A percentile compares a stretch with the other conserved stretches of the same genome.
Conservation (phyloP, 179 eudicot genomes). For the Sideroxylon spinosum region DNA sequence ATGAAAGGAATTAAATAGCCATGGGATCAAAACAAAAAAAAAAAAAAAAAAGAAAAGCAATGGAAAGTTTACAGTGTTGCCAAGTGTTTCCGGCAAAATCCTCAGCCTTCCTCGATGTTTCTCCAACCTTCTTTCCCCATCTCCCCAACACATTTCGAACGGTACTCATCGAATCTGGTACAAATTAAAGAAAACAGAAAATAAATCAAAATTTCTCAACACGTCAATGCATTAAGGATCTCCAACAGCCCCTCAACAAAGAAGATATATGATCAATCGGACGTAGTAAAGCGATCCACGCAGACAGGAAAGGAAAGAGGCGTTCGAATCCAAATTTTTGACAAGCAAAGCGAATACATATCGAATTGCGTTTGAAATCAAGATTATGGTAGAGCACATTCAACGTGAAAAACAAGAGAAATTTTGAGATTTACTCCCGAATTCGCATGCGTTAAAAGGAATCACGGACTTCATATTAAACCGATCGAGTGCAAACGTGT, state of each 20-base stretch:
- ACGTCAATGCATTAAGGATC: neutral
- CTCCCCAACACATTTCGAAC: conserved; percentile 49
- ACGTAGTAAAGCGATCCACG: neutral
- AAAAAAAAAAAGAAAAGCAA: neutral
- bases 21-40: neutral
- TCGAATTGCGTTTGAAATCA: too few species aligned
- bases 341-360: too few species aligned
- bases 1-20: neutral
- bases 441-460: too few species aligned
- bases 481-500: neutral
- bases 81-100: conserved; percentile 66
- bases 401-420: neutral
- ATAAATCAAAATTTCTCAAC: neutral
- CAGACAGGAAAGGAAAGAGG: neutral
- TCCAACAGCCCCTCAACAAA: neutral
- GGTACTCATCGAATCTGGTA: conserved; percentile 41
- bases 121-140: conserved; percentile 65
- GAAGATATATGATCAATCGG: too few species aligned
- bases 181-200: neutral
- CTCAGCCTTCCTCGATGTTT: conserved; percentile 61
- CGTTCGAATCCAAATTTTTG: neutral
- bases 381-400: too few species aligned
- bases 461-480: neutral
- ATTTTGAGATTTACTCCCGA: neutral
- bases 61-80: conserved; percentile 49